Conservation (phyloP, 345 rosid species). For the Lumnitzera racemosa region DNA sequence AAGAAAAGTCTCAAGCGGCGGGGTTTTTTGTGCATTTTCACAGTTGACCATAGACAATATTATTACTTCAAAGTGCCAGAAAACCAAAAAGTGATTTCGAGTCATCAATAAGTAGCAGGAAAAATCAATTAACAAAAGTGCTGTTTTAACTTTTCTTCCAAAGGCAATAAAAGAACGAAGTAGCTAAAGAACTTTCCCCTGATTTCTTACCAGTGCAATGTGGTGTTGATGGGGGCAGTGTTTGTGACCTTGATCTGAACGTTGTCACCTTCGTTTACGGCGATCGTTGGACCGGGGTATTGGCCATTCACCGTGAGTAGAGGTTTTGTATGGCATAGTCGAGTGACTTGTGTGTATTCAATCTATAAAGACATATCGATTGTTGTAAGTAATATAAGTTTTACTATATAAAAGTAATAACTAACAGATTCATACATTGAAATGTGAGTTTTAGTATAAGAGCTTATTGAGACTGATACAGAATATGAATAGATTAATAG, state of each 20-base stretch:
- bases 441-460: too few relatives aligned
- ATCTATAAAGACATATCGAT: slow-evolving; percentile 18
- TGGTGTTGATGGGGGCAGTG: slow-evolving; percentile 33
- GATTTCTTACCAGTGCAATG: slow-evolving; percentile 45
- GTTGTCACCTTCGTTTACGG: slow-evolving; percentile 54
- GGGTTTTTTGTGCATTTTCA: too few relatives aligned
- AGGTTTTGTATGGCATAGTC: slow-evolving; percentile 47
- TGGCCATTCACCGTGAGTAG: slow-evolving; percentile 61
- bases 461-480: too few relatives aligned
- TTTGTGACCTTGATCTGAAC: slow-evolving; percentile 59
- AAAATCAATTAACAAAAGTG: too few relatives aligned
- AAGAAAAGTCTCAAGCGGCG: too few relatives aligned
- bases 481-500: background rate
- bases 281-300: slow-evolving; percentile 60
- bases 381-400: background rate
- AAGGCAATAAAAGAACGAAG: too few relatives aligned
- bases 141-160: too few relatives aligned
- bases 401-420: background rate
- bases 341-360: slow-evolving; percentile 44
- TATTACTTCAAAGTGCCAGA: too few relatives aligned
- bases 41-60: too few relatives aligned
- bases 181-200: background rate
- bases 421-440: too few relatives aligned
- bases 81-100: too few relatives aligned
- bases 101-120: too few relatives aligned